Percentiles rank a stretch among this genome's conserved stretches.
Evolutionary conservation across 2,329 filamentous ascomycete species (phyloP).

Genomic region (Coniella lustricola): DNA sequence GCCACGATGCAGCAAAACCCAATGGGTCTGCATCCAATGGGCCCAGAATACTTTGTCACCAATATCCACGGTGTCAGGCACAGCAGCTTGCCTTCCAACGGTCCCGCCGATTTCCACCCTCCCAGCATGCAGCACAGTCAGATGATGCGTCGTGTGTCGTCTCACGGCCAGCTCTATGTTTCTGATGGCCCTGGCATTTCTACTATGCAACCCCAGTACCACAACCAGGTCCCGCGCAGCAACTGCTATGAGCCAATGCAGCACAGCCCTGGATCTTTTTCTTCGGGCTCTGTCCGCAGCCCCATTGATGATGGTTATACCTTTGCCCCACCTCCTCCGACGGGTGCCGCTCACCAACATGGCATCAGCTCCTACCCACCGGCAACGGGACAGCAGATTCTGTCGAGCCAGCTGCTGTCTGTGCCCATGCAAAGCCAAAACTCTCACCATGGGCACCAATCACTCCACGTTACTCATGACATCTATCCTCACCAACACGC

Average conservation of each 20-base stretch:
- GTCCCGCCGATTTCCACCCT: slow-evolving; percentile 18
- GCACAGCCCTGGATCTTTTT: slow-evolving; percentile 53
- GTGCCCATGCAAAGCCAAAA: slow-evolving; percentile 2
- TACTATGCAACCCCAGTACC: slow-evolving; percentile 47
- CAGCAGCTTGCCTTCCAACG: slow-evolving; percentile 39
- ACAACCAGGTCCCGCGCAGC: slow-evolving; percentile 10
- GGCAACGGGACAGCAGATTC: slow-evolving; percentile 4
- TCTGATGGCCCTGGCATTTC: slow-evolving; percentile 56
- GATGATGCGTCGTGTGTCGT: slow-evolving; percentile 37
- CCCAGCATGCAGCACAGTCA: slow-evolving; percentile 5
- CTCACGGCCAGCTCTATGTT: slow-evolving; percentile 46
- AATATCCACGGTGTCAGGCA: slow-evolving; percentile 36
- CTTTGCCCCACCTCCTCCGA: slow-evolving; percentile 41
- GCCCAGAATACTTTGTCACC: slow-evolving; percentile 38
- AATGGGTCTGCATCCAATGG: slow-evolving; percentile 4
- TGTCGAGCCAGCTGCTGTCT: slow-evolving; percentile 10
- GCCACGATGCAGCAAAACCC: slow-evolving; percentile 5
- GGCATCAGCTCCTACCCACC: slow-evolving; percentile 26
- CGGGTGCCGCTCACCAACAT: slow-evolving; percentile 37
- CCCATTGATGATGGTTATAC: slow-evolving; percentile 51
- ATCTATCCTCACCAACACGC: slow-evolving; percentile 9
- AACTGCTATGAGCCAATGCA: slow-evolving; percentile 48
- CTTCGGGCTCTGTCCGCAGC: slow-evolving; percentile 46
- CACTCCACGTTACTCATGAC: slow-evolving; percentile 5
- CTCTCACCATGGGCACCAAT: slow-evolving; percentile 5